phyloP scores from a whole-genome alignment of 495 filamentous ascomycete species.

The Lasiosphaeria ovina region DNA sequence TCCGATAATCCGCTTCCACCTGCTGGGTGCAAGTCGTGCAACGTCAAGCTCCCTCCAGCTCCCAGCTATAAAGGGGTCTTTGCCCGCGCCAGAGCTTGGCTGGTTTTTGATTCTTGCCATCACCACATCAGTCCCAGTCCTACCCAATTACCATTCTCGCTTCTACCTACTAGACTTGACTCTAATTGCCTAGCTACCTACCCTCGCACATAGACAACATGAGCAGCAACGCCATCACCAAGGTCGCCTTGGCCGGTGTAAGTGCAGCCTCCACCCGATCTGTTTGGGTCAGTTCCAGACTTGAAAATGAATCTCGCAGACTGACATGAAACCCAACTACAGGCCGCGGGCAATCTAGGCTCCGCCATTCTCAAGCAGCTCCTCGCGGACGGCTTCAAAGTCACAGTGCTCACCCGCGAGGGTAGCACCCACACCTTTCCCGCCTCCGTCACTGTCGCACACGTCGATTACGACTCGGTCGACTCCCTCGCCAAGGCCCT shows the following conservation, averaged over 20 bases:
- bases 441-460: conserved; percentile 39
- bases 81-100: no score
- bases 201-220: neutral
- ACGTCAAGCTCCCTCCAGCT: no score
- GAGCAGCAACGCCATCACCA: conserved; percentile 34
- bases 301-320: neutral
- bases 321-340: conserved; percentile 2
- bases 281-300: neutral
- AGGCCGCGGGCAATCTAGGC: conserved; percentile 54
- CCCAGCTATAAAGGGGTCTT: no score
- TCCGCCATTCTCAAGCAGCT: conserved; percentile 46
- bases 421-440: conserved; percentile 34
- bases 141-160: no score
- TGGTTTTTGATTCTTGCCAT: no score
- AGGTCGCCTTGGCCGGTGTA: conserved; percentile 50
- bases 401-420: conserved; percentile 51
- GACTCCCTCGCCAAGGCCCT: conserved; percentile 50
- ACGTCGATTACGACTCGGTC: conserved; percentile 53
- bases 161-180: neutral
- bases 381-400: conserved; percentile 44
- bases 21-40: no score
- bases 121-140: no score
- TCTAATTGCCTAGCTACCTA: neutral
- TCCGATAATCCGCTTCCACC: no score
- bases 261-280: conserved; percentile 15